Conservation (phyloP, 2,329 filamentous ascomycete species). For the Ophiostoma piceae region DNA sequence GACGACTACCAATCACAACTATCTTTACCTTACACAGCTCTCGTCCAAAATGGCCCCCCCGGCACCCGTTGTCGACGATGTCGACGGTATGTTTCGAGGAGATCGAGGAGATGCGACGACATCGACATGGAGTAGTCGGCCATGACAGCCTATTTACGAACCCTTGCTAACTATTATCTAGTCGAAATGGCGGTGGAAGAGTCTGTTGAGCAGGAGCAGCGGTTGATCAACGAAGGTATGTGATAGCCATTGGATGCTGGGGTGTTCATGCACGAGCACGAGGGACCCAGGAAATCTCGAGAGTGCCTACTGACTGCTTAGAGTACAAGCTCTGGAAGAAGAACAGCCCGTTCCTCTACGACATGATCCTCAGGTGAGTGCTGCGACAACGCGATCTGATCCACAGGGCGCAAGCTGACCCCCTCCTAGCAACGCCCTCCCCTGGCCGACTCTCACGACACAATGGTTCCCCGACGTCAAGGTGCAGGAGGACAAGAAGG, state of each 20-base stretch:
- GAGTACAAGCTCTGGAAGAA: conserved; percentile 99
- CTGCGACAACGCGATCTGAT: not conserved
- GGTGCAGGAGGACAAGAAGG: conserved; percentile 79
- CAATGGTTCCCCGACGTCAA: conserved; percentile 98
- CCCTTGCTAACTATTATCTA: not conserved
- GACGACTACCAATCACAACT: not conserved
- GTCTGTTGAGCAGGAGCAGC: conserved; percentile 60
- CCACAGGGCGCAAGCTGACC: not conserved
- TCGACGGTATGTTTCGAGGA: conserved; percentile 40
- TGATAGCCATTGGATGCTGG: not conserved
- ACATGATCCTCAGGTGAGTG: conserved; percentile 77
- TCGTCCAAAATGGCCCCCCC: conserved; percentile 40
- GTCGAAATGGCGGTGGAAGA: conserved; percentile 41
- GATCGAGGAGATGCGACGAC: not conserved
- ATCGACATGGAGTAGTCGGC: not conserved
- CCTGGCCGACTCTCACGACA: conserved; percentile 95
- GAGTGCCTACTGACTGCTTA: conserved; percentile 33
- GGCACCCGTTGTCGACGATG: conserved; percentile 44
- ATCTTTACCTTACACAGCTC: not conserved
- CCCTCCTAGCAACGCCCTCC: conserved; percentile 67
- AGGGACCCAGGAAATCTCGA: not conserved
- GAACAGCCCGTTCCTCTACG: conserved; percentile 96
- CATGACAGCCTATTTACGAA: no score
- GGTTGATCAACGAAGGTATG: conserved; percentile 85
- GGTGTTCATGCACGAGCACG: not conserved